Conservation (phyloP, 202 grass and related monocot genomes). For the Schoenoplectus tabernaemontani region DNA sequence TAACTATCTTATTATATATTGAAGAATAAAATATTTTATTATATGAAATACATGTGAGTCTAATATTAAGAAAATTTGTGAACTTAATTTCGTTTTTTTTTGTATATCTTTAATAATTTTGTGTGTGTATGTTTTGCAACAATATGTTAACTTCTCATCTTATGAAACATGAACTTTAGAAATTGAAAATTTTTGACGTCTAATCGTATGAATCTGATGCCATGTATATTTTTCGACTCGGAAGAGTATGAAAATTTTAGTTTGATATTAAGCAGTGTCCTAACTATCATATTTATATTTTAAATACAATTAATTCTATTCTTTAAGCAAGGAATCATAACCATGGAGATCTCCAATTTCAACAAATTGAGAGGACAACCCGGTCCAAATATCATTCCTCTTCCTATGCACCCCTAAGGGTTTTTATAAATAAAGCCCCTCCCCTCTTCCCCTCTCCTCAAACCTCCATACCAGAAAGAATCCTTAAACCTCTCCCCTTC, state of each 20-base stretch:
- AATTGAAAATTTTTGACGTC: not conserved
- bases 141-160: too few species aligned
- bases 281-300: not conserved
- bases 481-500: slow-evolving; percentile 12
- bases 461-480: not conserved
- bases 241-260: too few species aligned
- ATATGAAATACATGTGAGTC: not conserved
- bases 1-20: not conserved
- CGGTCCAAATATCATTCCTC: not conserved
- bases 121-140: too few species aligned
- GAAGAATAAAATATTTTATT: not conserved
- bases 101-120: too few species aligned
- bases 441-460: not conserved
- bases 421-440: slow-evolving; percentile 9
- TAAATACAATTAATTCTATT: not conserved
- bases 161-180: not conserved
- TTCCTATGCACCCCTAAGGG: too few species aligned
- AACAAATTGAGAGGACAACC: not conserved
- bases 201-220: too few species aligned
- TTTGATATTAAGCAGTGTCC: too few species aligned
- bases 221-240: too few species aligned
- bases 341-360: not conserved
- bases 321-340: not conserved
- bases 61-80: not conserved
- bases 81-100: not conserved